A percentile compares a stretch with the other conserved stretches of the same genome.
Conservation (phyloP, 2,329 filamentous ascomycete species). For the Trichoderma koningii region DNA sequence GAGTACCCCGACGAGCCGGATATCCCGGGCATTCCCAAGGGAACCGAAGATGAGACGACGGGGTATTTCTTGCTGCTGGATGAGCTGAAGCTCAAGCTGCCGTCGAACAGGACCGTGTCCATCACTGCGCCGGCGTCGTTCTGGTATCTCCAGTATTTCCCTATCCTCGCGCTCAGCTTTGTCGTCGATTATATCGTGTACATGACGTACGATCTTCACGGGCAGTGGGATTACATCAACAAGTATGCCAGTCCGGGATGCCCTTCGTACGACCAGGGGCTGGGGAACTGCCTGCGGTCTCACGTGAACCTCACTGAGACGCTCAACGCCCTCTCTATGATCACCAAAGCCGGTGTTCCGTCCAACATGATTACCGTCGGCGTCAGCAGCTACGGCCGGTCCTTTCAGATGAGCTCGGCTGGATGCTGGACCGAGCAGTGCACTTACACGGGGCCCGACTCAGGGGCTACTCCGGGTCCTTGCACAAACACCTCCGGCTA, state of each 20-base stretch:
- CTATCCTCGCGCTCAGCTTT: constrained; percentile 34
- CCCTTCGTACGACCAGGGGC: not conserved
- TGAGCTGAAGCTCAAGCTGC: constrained; percentile 15
- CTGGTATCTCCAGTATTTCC: constrained; percentile 41
- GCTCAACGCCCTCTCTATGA: constrained; percentile 30
- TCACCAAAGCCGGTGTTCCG: constrained; percentile 40
- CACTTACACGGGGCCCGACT: constrained; percentile 33
- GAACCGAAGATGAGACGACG: constrained; percentile 19
- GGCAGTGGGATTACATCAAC: constrained; percentile 40
- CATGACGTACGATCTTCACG: constrained; percentile 44
- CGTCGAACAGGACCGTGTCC: constrained; percentile 34
- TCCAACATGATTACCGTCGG: constrained; percentile 39
- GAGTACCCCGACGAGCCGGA: constrained; percentile 40
- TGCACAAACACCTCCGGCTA: constrained; percentile 39
- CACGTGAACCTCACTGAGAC: constrained; percentile 45
- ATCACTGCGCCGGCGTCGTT: constrained; percentile 40
- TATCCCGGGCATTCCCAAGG: constrained; percentile 37
- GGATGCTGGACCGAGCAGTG: constrained; percentile 37
- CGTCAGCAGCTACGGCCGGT: constrained; percentile 38
- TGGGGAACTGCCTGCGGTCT: constrained; percentile 41
- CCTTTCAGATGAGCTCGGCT: constrained; percentile 39
- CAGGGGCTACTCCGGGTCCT: constrained; percentile 32
- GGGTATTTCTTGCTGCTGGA: constrained; percentile 31
- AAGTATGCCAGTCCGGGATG: constrained; percentile 34
- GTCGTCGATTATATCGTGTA: constrained; percentile 41